A percentile compares a stretch with the other conserved stretches of the same genome.
Conservation (phyloP, 129 eudicot species). For the Cynara cardunculus region DNA sequence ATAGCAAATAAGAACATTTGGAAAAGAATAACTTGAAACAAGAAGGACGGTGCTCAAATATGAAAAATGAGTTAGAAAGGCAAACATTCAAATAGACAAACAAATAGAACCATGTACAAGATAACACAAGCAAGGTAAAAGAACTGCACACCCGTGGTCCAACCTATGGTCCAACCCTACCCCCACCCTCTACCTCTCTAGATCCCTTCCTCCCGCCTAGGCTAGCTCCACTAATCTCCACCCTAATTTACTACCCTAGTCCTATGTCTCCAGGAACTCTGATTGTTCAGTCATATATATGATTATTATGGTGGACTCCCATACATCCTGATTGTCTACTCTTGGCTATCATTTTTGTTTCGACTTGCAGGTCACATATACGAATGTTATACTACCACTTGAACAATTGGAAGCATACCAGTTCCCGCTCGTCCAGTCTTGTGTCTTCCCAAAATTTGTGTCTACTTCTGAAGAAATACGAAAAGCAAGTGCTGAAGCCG, state of each 20-base stretch:
- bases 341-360: not conserved
- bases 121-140: not conserved
- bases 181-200: not conserved
- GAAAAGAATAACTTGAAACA: not conserved
- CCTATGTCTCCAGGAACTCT: not conserved
- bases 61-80: not conserved
- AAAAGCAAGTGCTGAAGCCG: conserved; percentile 94
- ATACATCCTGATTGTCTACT: not conserved
- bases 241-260: not conserved
- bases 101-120: not conserved
- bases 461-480: conserved; percentile 70
- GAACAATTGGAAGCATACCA: conserved; percentile 80
- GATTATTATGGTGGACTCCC: not conserved
- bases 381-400: conserved; percentile 57
- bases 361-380: conserved; percentile 60
- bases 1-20: not conserved
- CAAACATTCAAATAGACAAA: not conserved
- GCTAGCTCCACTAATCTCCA: not conserved
- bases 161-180: not conserved
- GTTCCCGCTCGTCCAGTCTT: conserved; percentile 84
- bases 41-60: not conserved
- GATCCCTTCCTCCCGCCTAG: not conserved
- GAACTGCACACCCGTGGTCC: not conserved
- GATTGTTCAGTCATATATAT: not conserved
- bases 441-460: conserved; percentile 76